These are phyloP conservation scores for Metschnikowia rubicola DNA, from an alignment of 805 yeast genomes.

Conservation along the genomic window DNA sequence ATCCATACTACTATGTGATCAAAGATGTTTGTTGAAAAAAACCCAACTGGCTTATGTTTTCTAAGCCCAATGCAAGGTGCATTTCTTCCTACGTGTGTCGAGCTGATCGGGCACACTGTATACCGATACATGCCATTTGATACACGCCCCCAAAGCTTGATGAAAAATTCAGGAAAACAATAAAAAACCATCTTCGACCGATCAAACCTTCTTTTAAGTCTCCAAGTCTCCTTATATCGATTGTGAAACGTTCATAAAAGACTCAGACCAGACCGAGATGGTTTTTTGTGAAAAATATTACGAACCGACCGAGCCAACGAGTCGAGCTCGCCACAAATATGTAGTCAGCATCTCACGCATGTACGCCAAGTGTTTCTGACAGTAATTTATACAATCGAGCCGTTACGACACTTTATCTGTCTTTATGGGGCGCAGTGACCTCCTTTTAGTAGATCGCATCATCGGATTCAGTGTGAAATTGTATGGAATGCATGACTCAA, in stretches of 20 bases:
- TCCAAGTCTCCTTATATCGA: neutral
- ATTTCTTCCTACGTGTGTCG: neutral
- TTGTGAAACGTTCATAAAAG: neutral
- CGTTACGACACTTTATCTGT: neutral
- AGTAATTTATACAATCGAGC: slow-evolving; percentile 1
- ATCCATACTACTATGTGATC: too few species aligned
- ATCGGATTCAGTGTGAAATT: slow-evolving; percentile 1
- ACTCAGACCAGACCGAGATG: neutral
- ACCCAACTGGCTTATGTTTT: too few species aligned
- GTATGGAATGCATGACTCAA: neutral
- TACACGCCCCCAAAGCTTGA: neutral
- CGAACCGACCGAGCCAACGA: too few species aligned
- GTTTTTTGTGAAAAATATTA: neutral
- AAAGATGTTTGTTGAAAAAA: too few species aligned
- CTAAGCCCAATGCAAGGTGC: neutral
- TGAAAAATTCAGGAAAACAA: neutral
- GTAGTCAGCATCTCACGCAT: neutral
- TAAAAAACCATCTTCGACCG: neutral
- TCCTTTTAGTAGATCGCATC: neutral
- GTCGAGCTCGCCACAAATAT: neutral
- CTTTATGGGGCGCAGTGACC: neutral
- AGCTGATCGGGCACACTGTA: neutral
- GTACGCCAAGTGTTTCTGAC: neutral
- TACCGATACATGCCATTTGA: neutral
- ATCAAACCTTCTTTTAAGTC: neutral